phyloP scores from a whole-genome alignment of 106 monocot genomes.

The Allium fistulosum region DNA sequence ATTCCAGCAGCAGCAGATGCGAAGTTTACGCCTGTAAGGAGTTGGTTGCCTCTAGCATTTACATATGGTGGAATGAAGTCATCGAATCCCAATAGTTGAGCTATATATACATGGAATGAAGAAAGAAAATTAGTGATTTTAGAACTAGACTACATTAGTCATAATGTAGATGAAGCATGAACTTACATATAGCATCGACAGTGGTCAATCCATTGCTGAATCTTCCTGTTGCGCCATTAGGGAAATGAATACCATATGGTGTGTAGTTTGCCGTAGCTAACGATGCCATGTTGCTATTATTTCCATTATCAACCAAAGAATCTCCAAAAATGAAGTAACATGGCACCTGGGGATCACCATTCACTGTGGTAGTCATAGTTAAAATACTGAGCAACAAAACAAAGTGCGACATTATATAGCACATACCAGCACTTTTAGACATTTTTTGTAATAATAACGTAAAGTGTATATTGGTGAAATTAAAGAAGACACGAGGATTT shows the following conservation, averaged over 20 bases:
- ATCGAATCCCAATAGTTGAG: slow-evolving; percentile 61
- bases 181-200: slow-evolving; percentile 64
- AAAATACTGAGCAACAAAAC: too few species aligned
- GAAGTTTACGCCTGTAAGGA: slow-evolving; percentile 74
- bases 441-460: too few species aligned
- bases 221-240: slow-evolving; percentile 58
- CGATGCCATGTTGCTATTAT: slow-evolving; percentile 80
- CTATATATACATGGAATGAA: slow-evolving; percentile 9
- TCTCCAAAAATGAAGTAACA: slow-evolving; percentile 93
- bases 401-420: too few species aligned
- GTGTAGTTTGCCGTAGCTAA: slow-evolving; percentile 69
- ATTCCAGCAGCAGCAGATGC: slow-evolving; percentile 96
- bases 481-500: too few species aligned
- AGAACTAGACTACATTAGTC: too few species aligned
- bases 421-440: too few species aligned
- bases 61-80: slow-evolving; percentile 70
- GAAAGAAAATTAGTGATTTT: background rate
- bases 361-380: background rate
- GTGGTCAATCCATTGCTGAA: slow-evolving; percentile 85
- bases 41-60: slow-evolving; percentile 23
- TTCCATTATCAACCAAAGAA: slow-evolving; percentile 91
- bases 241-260: slow-evolving; percentile 90
- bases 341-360: slow-evolving; percentile 60
- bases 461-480: too few species aligned
- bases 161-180: background rate